These are phyloP conservation scores for Blastocystis hominis DNA, from an alignment of 352 stramenopile species.

Conservation along the genomic window DNA sequence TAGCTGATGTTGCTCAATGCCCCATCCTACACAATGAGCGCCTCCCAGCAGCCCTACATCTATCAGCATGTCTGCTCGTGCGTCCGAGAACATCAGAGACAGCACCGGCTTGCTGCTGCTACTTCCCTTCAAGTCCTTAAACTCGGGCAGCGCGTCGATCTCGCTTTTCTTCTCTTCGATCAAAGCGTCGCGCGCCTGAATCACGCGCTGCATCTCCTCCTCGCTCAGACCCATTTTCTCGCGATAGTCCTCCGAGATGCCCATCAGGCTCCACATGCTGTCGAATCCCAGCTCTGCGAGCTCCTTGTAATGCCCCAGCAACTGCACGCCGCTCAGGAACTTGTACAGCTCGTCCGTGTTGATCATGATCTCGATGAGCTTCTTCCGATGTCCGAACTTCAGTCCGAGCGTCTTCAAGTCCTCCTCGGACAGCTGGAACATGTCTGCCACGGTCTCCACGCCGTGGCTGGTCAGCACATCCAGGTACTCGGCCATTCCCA, in stretches of 20 bases:
- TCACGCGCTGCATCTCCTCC: background rate
- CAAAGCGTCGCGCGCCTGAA: background rate
- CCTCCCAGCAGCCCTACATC: background rate
- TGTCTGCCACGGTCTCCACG: background rate
- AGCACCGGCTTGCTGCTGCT: background rate
- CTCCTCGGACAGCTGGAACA: background rate
- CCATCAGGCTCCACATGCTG: background rate
- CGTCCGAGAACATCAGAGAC: background rate
- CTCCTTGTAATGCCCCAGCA: background rate
- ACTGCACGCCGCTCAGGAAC: background rate
- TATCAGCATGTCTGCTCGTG: background rate
- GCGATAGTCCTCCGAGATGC: background rate
- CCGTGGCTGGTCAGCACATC: background rate
- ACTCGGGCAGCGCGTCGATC: background rate
- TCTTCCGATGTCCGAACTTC: conserved; percentile 17
- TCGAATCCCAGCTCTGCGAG: background rate
- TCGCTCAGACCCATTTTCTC: background rate
- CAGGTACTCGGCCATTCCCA: background rate
- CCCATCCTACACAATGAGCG: background rate
- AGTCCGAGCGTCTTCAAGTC: background rate
- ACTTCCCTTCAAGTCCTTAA: background rate
- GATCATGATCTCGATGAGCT: background rate
- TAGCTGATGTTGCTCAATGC: background rate
- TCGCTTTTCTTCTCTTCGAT: background rate
- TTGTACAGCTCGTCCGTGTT: background rate